A percentile compares a stretch with the other conserved stretches of the same genome.
These are phyloP conservation scores for Calonectria henricotiae DNA, from an alignment of 2,329 filamentous ascomycete genomes.

Conservation along the genomic window DNA sequence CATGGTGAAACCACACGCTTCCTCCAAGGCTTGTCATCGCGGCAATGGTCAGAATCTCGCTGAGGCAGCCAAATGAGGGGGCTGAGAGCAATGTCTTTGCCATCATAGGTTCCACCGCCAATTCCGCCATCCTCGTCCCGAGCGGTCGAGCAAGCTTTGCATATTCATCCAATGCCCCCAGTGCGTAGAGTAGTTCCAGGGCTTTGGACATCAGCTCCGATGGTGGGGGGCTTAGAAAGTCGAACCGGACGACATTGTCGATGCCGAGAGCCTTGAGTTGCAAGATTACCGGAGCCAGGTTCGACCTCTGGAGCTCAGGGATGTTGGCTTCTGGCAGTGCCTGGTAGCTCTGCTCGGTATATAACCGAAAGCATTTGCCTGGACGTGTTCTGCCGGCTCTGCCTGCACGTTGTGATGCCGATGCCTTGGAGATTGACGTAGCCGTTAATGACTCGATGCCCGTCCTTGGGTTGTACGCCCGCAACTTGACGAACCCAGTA, in stretches of 20 bases:
- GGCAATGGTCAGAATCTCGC: constrained; percentile 91
- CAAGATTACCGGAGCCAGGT: constrained; percentile 88
- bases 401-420: constrained; percentile 91
- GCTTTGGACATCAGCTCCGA: constrained; percentile 88
- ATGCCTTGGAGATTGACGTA: constrained; percentile 89
- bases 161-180: constrained; percentile 90
- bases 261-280: constrained; percentile 96
- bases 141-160: constrained; percentile 91
- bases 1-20: constrained; percentile 86
- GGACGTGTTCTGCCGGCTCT: constrained; percentile 90
- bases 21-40: constrained; percentile 94
- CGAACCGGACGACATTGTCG: constrained; percentile 92
- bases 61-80: constrained; percentile 81
- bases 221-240: constrained; percentile 89
- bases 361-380: constrained; percentile 95
- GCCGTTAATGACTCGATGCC: constrained; percentile 91
- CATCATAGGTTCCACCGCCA: constrained; percentile 97
- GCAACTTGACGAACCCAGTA: constrained; percentile 90
- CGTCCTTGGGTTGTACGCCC: constrained; percentile 86
- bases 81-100: constrained; percentile 88
- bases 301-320: constrained; percentile 93
- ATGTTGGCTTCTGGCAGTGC: constrained; percentile 80
- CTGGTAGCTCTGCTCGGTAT: constrained; percentile 83
- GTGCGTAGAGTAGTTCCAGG: constrained; percentile 87
- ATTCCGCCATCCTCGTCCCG: constrained; percentile 92